Base-by-base conservation (phyloP, 2,329 filamentous ascomycete species). In the Aspergillus melleus region DNA sequence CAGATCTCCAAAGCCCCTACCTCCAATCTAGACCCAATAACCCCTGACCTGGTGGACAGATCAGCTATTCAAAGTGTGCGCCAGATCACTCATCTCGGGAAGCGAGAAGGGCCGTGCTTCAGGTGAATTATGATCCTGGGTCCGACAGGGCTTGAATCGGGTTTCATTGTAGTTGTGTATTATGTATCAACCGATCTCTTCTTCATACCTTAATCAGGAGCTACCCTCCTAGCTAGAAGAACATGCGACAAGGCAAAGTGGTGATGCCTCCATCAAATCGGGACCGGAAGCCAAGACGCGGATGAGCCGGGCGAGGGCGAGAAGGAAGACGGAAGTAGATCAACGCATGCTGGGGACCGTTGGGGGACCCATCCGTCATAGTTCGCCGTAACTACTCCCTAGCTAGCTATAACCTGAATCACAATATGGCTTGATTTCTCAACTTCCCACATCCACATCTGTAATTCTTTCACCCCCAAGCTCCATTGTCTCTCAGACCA, bases 111-210 rank as follows among this genome's bases (percentile, higher is more conserved):
- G 20, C 22, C 20, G 9, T 22, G 51, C 44, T 44, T 6, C 3
- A 36, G 39, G 46, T 47, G 24, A 19, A 16, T 29, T 9, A 52
- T n/a, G 54, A 52, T 22, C 30, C 39, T 42, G 29, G 50, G 59
- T 55, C 58, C 52, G 55, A 51, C 54, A 61, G 58, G 54, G 29
- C 51, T 47, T 50, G 46, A 42, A 26, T n/a, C 49, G 24, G 24
- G 26, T 3, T 6, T 6, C 11, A 30, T 11, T 22, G 44, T n/a
- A 14, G 5, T 1, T 8, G 36, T 8, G 1, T 3, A 8, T 8
- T 14, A 16, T n/a, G 5, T 16, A 42, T 8, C 36, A 6, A 42
- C 36, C 16, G 36, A 6, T 42, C 2, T 42, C 36, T n/a, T n/a
- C 36, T n/a, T 14, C 9, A 12, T 16, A 16, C 5, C 5, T 4